These are phyloP conservation scores for Penicillium janthinellum DNA, from an alignment of 2,329 filamentous ascomycete genomes.

Conservation along the genomic window DNA sequence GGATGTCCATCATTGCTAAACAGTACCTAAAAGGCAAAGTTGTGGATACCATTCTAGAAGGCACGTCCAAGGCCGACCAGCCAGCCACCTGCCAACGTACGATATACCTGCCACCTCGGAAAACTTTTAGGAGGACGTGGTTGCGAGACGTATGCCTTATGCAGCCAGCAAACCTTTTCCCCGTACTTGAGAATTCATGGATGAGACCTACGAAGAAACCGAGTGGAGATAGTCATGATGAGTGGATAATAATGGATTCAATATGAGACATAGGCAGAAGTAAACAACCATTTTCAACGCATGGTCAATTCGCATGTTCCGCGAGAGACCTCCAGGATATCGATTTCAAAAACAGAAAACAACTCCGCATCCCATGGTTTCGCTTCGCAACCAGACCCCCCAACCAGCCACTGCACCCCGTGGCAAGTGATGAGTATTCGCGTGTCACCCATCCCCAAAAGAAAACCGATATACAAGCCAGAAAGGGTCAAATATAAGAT, in stretches of 20 bases:
- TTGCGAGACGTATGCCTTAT: no score
- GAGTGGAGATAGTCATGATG: slow-evolving; percentile 11
- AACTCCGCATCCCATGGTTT: slow-evolving; percentile 45
- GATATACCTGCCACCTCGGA: not conserved
- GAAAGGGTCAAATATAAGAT: slow-evolving; percentile 25
- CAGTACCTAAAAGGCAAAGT: not conserved
- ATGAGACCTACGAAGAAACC: slow-evolving; percentile 3
- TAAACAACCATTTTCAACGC: slow-evolving; percentile 28
- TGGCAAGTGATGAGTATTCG: slow-evolving; percentile 35
- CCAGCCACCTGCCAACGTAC: not conserved
- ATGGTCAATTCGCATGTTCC: slow-evolving; percentile 34
- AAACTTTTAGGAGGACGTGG: no score
- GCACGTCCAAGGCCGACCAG: not conserved
- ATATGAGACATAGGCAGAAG: slow-evolving; percentile 22
- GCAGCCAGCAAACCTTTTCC: no score
- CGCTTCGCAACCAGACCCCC: slow-evolving; percentile 30
- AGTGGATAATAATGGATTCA: slow-evolving; percentile 16
- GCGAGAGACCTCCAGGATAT: slow-evolving; percentile 36
- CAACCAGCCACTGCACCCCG: slow-evolving; percentile 33
- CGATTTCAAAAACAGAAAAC: slow-evolving; percentile 30
- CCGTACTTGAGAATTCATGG: not conserved
- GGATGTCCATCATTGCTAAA: not conserved
- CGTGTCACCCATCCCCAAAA: slow-evolving; percentile 30
- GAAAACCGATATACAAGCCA: slow-evolving; percentile 39
- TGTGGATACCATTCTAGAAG: not conserved